A percentile compares a stretch with the other conserved stretches of the same genome.
These are phyloP conservation scores for Solidago caesia DNA, from an alignment of 129 eudicot genomes.

Conservation along the genomic window DNA sequence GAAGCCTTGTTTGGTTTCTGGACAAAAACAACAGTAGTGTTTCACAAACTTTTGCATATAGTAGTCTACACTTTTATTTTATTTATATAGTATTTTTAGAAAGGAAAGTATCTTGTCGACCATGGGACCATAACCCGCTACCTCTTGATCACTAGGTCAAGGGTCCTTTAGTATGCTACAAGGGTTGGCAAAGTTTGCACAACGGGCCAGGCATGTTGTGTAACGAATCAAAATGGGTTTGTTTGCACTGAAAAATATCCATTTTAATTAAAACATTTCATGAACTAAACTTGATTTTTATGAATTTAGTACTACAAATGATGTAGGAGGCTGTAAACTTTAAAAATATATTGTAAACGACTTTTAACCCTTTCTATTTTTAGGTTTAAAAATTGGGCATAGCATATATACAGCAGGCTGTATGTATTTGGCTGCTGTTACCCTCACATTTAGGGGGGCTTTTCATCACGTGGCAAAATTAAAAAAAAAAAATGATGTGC, in stretches of 20 bases:
- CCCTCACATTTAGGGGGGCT: no score
- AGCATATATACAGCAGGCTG: no score
- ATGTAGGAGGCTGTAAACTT: neutral
- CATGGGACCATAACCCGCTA: no score
- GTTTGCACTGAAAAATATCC: neutral
- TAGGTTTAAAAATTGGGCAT: neutral
- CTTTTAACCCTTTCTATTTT: neutral
- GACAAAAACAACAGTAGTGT: neutral
- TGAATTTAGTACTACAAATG: neutral
- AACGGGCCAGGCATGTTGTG: neutral
- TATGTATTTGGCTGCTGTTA: no score
- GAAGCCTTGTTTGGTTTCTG: constrained; percentile 60
- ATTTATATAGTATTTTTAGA: no score
- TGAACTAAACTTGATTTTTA: neutral
- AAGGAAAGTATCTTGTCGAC: no score
- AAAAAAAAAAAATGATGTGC: no score
- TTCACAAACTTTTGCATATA: constrained; percentile 2
- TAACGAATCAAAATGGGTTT: neutral
- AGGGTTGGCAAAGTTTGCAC: neutral
- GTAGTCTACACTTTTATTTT: neutral
- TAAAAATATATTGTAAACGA: neutral
- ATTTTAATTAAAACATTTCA: neutral
- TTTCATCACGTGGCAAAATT: no score
- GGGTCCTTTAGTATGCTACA: no score
- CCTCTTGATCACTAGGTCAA: no score